Evolutionary conservation across 2,329 filamentous ascomycete species (phyloP).

Genomic region (Aspergillus clavatus): DNA sequence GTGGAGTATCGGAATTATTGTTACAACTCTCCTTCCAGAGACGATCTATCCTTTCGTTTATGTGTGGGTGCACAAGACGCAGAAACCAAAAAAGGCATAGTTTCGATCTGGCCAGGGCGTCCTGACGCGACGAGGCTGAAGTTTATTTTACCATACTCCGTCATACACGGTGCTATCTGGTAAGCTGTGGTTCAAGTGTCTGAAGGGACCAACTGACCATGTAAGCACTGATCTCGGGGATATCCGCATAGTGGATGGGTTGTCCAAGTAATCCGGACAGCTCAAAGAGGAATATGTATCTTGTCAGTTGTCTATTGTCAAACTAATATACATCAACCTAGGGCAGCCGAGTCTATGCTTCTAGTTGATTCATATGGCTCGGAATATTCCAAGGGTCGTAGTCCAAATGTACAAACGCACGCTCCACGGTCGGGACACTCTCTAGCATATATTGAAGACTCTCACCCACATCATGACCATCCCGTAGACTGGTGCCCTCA

Average conservation of each 20-base stretch:
- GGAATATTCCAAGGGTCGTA: conserved; percentile 44
- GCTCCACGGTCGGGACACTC: conserved; percentile 41
- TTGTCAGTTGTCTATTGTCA: too few relatives aligned
- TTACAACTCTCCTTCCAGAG: conserved; percentile 17
- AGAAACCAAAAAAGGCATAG: conserved; percentile 12
- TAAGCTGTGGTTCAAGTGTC: too few relatives aligned
- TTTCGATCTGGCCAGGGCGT: too few relatives aligned
- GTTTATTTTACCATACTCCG: too few relatives aligned
- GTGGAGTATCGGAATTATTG: conserved; percentile 16
- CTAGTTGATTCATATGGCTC: conserved; percentile 36
- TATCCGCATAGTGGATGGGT: too few relatives aligned
- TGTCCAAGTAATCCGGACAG: too few relatives aligned
- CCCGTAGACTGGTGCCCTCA: conserved; percentile 49
- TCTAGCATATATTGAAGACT: conserved; percentile 58
- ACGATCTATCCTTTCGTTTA: conserved; percentile 18
- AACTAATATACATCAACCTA: too few relatives aligned
- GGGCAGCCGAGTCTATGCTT: conserved; percentile 4
- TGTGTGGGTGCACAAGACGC: conserved; percentile 7
- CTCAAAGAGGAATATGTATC: too few relatives aligned
- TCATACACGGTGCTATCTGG: too few relatives aligned
- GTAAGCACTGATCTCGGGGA: too few relatives aligned
- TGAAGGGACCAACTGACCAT: too few relatives aligned
- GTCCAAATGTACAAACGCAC: conserved; percentile 49
- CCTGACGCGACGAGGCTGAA: too few relatives aligned
- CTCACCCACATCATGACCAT: conserved; percentile 59